Base-by-base conservation (phyloP, 176 grass and related monocot genomes). In the Zizania latifolia region DNA sequence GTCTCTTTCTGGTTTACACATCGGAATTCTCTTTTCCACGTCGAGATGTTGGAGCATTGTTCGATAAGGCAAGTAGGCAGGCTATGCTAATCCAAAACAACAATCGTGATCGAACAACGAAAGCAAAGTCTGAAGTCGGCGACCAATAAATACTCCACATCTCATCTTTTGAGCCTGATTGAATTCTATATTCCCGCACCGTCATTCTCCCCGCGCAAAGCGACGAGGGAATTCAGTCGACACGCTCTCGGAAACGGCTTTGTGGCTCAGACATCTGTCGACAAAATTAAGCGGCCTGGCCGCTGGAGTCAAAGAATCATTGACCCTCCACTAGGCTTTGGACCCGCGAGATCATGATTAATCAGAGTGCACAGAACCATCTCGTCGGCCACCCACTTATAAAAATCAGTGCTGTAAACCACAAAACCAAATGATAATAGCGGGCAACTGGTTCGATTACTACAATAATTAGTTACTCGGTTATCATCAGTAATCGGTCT, bases 251-350 rank as follows among this genome's bases (percentile, higher is more conserved):
- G 51, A 74, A 30, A 26, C 63, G 17, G 62, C 6, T 15, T 37
- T 24, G 21, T 3, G 2, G 53, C 5, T 35, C 45, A 31, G 36
- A 13, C 65, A 40, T 57, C 35, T 33, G 71, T 62, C 3, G 29
- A 67, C 77, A 37, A 33, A 32, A n/a, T n/a, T n/a, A n/a, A 4
- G 46, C 70, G 29, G 28, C 30, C 15, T 8, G 27, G n/a, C 41
- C 41, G 10, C 27, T 4, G 56, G 64, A 34, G 78, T 82, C 65
- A 77, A 77, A 77, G 65, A 71, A 77, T 65, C 58, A 77, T 71
- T 58, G 78, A 65, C 60, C 36, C 65, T 23, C n/a, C n/a, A n/a
- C n/a, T n/a, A n/a, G n/a, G n/a, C n/a, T n/a, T n/a, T n/a, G n/a
- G n/a, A n/a, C n/a, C n/a, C n/a, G n/a, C n/a, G n/a, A n/a, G n/a